phyloP scores from a whole-genome alignment of 192 early-diverging fungal species.

The Kappamyces sp. region DNA sequence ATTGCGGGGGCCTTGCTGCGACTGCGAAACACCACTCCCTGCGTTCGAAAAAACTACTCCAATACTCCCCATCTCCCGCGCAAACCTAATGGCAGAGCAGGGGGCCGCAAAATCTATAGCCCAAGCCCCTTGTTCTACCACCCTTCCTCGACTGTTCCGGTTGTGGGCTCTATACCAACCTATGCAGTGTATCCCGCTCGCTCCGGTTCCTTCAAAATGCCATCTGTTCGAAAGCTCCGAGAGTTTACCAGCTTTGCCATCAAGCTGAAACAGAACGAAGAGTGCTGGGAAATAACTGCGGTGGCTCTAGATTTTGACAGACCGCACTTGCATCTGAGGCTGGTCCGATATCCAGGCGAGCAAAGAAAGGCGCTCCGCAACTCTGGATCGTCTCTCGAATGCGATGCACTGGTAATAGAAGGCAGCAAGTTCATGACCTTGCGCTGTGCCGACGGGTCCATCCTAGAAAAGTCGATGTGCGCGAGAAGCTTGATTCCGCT shows the following conservation, averaged over 20 bases:
- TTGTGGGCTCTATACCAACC: background rate
- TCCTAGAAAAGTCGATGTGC: conserved; percentile 11
- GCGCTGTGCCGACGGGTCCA: background rate
- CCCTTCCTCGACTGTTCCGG: conserved; percentile 6
- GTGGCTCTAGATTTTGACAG: conserved; percentile 12
- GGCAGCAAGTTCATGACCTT: conserved; percentile 5
- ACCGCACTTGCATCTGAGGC: background rate
- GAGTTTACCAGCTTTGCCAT: conserved; percentile 4
- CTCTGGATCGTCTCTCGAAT: background rate
- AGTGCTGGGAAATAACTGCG: conserved; percentile 10
- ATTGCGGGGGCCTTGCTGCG: conserved; percentile 2
- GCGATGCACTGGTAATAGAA: conserved; percentile 1
- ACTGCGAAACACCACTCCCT: conserved; percentile 3
- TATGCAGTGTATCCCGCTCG: background rate
- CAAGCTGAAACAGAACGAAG: conserved; percentile 1
- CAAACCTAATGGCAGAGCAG: conserved; percentile 4
- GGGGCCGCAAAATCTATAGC: conserved; percentile 3
- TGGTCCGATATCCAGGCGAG: conserved; percentile 1
- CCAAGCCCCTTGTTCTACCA: conserved; percentile 1
- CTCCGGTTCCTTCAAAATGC: background rate
- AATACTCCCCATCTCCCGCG: background rate
- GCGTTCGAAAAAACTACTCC: background rate
- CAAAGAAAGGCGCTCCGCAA: background rate
- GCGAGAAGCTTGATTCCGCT: conserved; percentile 9
- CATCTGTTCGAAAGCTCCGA: conserved; percentile 6